Base-by-base conservation (phyloP, 768 basidiomycete genomes). In the Russula lepida region DNA sequence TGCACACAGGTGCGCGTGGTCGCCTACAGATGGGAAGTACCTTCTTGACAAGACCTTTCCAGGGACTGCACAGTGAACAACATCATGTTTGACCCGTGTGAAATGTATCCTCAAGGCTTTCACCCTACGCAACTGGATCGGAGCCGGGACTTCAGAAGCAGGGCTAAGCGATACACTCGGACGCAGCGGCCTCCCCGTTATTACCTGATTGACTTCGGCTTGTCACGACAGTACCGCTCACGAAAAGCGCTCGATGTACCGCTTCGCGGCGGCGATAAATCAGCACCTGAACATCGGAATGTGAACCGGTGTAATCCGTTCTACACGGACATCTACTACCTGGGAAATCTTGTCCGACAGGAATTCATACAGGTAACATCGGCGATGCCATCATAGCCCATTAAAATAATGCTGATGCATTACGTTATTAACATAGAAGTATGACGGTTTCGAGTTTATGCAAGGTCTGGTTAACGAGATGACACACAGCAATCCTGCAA, bases 401-500 rank as follows among this genome's bases (percentile, higher is more conserved):
- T 30, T 37, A 6, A 25, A 15, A 27, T 13, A 13, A 6, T 3
- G 5, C 28, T 60, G 13, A 60, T 50, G 19, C 3, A 6, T 1
- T 35, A 39, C 12, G 12, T 21, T 6, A 35, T 50, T 39, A n/a
- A n/a, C n/a, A n/a, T n/a, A 66, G 64, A 56, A 64, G 8, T 56
- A 58, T 25, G 17, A 50, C 3, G 61, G 61, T 2, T 63, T 65
- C 19, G 56, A 56, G 35, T 66, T 64, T 37, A 54, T 66, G 54
- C 44, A 49, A 11, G 47, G 25, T 35, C 41, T 69, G n/a, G 62
- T 68, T 43, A 48, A 54, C 0, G 73, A 75, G 23, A 77, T 78
- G 76, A 68, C 71, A 0, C 69, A 75, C 58, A 57, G 64, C 0
- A 70, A 76, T 48, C 74, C 75, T 0, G 47, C 60, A 6, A 70